A percentile compares a stretch with the other conserved stretches of the same genome.
Conservation (phyloP, 495 filamentous ascomycete species). For the Penicillium subrubescens region DNA sequence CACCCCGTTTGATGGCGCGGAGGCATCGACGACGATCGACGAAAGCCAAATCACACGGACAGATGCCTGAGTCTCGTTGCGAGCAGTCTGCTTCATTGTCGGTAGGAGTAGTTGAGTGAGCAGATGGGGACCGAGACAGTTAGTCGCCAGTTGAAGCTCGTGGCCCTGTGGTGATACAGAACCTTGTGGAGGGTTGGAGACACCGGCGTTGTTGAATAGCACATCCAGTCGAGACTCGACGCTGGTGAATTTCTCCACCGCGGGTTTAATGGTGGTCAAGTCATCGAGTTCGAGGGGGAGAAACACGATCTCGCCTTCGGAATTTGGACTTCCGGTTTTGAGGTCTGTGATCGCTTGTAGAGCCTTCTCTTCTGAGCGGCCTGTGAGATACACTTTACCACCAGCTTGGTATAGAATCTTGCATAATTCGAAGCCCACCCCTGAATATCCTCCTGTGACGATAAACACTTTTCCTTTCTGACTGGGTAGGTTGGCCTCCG, state of each 20-base stretch:
- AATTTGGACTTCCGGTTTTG: slow-evolving; percentile 7
- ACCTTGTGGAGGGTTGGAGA: slow-evolving; percentile 35
- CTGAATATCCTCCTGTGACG: slow-evolving; percentile 15
- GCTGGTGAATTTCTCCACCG: slow-evolving; percentile 42
- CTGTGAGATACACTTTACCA: slow-evolving; percentile 48
- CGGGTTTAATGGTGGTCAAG: slow-evolving; percentile 49
- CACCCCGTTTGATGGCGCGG: slow-evolving; percentile 1
- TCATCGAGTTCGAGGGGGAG: slow-evolving; percentile 51
- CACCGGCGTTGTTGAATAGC: slow-evolving; percentile 59
- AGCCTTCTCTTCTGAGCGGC: slow-evolving; percentile 42
- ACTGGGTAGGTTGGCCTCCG: slow-evolving; percentile 7
- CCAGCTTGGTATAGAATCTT: slow-evolving; percentile 21
- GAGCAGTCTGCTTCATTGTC: not conserved
- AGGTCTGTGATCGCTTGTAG: slow-evolving; percentile 38
- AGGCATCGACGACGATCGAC: slow-evolving; percentile 12
- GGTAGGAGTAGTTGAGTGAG: slow-evolving; percentile 38
- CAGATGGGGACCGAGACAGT: slow-evolving; percentile 40
- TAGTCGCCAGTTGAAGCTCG: slow-evolving; percentile 43
- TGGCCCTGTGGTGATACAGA: slow-evolving; percentile 35
- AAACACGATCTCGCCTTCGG: slow-evolving; percentile 39
- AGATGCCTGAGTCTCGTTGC: not conserved
- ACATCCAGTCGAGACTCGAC: slow-evolving; percentile 51
- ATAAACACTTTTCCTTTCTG: slow-evolving; percentile 15
- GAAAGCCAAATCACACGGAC: slow-evolving; percentile 18
- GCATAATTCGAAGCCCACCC: slow-evolving; percentile 15